Conservation (phyloP, 2,329 filamentous ascomycete species). For the Aquanectria penicillioides region DNA sequence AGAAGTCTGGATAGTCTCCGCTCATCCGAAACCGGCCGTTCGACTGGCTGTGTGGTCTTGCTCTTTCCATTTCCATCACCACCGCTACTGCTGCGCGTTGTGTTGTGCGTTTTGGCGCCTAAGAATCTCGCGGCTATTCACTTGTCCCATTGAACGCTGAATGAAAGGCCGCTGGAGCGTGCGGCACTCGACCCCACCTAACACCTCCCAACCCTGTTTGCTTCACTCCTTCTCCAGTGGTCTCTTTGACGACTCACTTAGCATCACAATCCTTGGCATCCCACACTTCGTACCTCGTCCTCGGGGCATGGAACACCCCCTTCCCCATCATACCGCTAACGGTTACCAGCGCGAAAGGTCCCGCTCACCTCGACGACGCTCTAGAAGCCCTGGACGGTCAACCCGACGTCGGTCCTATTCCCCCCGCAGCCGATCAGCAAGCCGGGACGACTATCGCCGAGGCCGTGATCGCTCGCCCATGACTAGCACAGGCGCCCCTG, state of each 20-base stretch:
- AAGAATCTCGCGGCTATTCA: constrained; percentile 6
- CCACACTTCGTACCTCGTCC: constrained; percentile 19
- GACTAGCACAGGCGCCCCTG: constrained; percentile 75
- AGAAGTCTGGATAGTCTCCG: constrained; percentile 29
- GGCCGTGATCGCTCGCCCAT: constrained; percentile 84
- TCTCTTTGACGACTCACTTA: no score
- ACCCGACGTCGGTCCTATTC: constrained; percentile 81
- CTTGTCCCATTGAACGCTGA: constrained; percentile 5
- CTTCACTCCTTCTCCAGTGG: constrained; percentile 24
- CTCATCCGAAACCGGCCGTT: constrained; percentile 34
- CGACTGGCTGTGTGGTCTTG: constrained; percentile 10
- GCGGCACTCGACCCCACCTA: constrained; percentile 19
- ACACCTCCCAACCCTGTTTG: constrained; percentile 16
- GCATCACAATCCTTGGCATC: constrained; percentile 1
- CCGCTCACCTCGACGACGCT: constrained; percentile 82
- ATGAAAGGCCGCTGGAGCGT: constrained; percentile 17
- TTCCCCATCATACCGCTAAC: constrained; percentile 40
- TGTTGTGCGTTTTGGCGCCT: background rate
- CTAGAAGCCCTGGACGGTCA: constrained; percentile 80
- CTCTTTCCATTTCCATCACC: background rate
- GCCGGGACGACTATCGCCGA: constrained; percentile 81
- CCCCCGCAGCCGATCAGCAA: constrained; percentile 78
- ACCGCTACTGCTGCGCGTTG: constrained; percentile 8
- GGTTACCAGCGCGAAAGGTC: constrained; percentile 80
- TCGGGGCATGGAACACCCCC: constrained; percentile 29